Conservation (phyloP, 768 basidiomycete genomes). For the Trametes cinnabarina region DNA sequence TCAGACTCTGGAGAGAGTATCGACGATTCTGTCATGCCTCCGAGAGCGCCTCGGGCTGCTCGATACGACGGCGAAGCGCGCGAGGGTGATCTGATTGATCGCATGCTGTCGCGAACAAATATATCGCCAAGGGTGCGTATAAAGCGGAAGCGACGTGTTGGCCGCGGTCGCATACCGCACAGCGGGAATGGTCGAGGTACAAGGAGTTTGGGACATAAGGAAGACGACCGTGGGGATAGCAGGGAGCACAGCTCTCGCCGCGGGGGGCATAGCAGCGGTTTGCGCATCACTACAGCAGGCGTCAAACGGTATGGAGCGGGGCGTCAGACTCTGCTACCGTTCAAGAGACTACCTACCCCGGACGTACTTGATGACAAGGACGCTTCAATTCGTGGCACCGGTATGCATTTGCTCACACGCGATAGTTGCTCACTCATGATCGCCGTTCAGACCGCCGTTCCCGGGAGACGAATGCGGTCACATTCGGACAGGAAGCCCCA, state of each 20-base stretch:
- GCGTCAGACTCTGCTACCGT: slow-evolving; percentile 19
- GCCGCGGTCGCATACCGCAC: slow-evolving; percentile 7
- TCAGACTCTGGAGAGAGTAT: slow-evolving; percentile 7
- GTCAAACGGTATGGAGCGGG: slow-evolving; percentile 17
- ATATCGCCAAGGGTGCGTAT: slow-evolving; percentile 1
- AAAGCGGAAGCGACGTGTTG: slow-evolving; percentile 8
- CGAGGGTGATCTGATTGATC: slow-evolving; percentile 59
- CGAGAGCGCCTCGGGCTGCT: slow-evolving; percentile 10
- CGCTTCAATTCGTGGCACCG: no score
- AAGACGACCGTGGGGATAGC: no score
- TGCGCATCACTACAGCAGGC: slow-evolving; percentile 30
- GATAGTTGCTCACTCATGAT: background rate
- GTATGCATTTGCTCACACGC: background rate
- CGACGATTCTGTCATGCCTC: slow-evolving; percentile 11
- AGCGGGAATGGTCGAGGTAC: background rate
- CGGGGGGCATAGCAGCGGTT: slow-evolving; percentile 12
- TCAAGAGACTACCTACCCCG: slow-evolving; percentile 9
- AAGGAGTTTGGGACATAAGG: no score
- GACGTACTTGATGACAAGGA: background rate
- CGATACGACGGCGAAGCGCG: slow-evolving; percentile 29
- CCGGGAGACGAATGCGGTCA: background rate
- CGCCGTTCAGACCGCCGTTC: background rate
- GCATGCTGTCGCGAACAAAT: slow-evolving; percentile 57
- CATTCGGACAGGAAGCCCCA: slow-evolving; percentile 4
- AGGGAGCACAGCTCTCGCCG: background rate